Base-by-base conservation (phyloP, 2,329 filamentous ascomycete genomes). In the Ophiostoma sp. region DNA sequence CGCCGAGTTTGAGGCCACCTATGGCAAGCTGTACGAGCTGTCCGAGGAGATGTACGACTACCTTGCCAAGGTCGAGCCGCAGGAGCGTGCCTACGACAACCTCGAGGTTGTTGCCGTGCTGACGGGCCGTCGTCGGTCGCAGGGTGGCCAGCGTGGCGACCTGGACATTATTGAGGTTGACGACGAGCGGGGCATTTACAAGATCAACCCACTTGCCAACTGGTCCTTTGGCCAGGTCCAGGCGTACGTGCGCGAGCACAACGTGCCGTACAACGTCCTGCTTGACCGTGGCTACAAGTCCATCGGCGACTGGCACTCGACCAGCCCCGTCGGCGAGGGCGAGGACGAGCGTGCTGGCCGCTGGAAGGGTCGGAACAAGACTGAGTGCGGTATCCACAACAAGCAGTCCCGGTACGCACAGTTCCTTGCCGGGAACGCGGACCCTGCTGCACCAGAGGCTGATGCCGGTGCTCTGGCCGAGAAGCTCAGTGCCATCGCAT, bases 361-460 rank as follows among this genome's bases (percentile, higher is more conserved):
- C 78, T 99, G 96, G 96, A 98, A 97, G 88, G 96, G 96, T 75
- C 92, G 94, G 82, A 85, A 88, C 79, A 99, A 99, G 91, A 97
- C 94, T 19, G 96, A 99, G 86, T 99, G 96, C 82, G 96, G 96
- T 66, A 98, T 99, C 80, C 96, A 99, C 89, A 98, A 98, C 87
- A 97, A 96, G 84, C 92, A 95, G 82, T 97, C 93, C 74, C 91
- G 94, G 78, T 99, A 98, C 80, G 93, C 94, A 12, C 90, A 95
- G 83, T 98, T 92, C 83, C 84, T 97, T 72, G 87, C 74, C 2
- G 69, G 25, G 28, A 63, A 25, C 4, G 68, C 15, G 2, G 12
- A 11, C 33, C 4, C 33, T 12, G 11, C 61, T 64, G 33, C n/a
- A 42, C n/a, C 22, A 50, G 61, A 57, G 17, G 61, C 68, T 4